phyloP scores from a whole-genome alignment of 768 basidiomycete species.

The Pholiota conissans region DNA sequence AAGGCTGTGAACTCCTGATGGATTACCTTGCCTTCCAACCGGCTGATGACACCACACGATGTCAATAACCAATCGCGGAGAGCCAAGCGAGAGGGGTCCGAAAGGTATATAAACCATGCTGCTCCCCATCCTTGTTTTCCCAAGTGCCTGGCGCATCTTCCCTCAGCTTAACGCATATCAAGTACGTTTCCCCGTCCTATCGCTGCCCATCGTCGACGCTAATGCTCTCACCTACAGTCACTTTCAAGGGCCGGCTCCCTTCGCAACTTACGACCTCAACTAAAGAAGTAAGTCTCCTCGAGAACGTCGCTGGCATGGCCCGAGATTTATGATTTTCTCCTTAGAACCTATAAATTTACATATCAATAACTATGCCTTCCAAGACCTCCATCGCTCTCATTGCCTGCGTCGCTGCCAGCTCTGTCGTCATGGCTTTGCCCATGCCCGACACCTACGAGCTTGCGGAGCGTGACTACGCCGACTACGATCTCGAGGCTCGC shows the following conservation, averaged over 20 bases:
- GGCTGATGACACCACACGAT: conserved; percentile 1
- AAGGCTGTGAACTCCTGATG: conserved; percentile 3
- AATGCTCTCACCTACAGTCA: not conserved
- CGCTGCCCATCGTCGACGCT: not conserved
- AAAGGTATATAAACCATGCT: conserved; percentile 15
- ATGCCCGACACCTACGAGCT: conserved; percentile 13
- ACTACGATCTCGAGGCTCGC: conserved; percentile 13
- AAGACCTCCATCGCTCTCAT: conserved; percentile 18
- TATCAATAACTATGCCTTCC: conserved; percentile 20
- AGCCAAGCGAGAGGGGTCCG: not conserved
- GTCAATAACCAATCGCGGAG: not conserved
- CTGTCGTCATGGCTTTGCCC: conserved; percentile 17
- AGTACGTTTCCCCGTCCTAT: conserved; percentile 6
- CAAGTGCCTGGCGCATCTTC: conserved; percentile 25
- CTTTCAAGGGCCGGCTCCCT: conserved; percentile 20
- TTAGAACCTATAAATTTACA: conserved; percentile 8
- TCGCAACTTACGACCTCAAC: conserved; percentile 10
- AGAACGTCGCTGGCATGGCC: too few relatives aligned
- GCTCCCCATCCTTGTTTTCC: conserved; percentile 4
- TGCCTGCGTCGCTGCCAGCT: conserved; percentile 14
- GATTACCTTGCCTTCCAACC: not conserved
- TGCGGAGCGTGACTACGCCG: conserved; percentile 15
- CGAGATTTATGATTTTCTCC: too few relatives aligned
- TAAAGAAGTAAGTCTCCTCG: conserved; percentile 10
- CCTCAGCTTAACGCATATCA: conserved; percentile 14